Conservation (phyloP, 2,329 filamentous ascomycete species). For the Fusarium coffeatum region DNA sequence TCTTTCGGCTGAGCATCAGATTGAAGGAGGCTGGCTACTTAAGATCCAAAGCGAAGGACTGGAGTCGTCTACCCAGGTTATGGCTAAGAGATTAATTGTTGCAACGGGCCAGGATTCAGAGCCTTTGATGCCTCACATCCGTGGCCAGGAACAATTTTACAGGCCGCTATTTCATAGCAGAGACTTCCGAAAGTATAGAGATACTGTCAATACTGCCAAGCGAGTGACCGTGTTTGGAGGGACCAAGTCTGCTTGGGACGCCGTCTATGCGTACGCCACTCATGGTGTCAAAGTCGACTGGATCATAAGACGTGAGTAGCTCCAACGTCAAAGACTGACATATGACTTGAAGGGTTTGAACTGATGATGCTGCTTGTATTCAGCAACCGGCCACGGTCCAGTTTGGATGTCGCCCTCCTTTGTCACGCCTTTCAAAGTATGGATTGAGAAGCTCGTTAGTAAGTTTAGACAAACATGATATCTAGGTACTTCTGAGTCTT, state of each 20-base stretch:
- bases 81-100: constrained; percentile 54
- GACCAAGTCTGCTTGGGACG: constrained; percentile 68
- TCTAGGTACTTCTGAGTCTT: fast-evolving
- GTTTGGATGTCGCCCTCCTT: constrained; percentile 1
- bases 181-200: constrained; percentile 51
- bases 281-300: constrained; percentile 37
- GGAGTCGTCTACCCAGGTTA: background rate
- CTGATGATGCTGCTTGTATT: background rate
- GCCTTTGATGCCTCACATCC: constrained; percentile 54
- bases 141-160: constrained; percentile 52
- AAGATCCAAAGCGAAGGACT: background rate
- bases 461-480: fast-evolving
- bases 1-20: constrained; percentile 51
- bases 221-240: constrained; percentile 63
- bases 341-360: too few relatives aligned
- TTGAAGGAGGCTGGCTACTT: constrained; percentile 23
- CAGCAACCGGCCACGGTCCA: background rate
- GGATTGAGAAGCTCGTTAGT: constrained; percentile 5
- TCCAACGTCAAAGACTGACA: fast-evolving
- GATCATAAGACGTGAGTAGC: background rate
- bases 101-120: constrained; percentile 61
- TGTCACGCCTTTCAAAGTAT: background rate
- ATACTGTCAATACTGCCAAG: constrained; percentile 48
- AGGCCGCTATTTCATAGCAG: constrained; percentile 57
- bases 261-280: constrained; percentile 61